These are phyloP conservation scores for Pogostemon cablin DNA, from an alignment of 257 asterid species.

Conservation along the genomic window DNA sequence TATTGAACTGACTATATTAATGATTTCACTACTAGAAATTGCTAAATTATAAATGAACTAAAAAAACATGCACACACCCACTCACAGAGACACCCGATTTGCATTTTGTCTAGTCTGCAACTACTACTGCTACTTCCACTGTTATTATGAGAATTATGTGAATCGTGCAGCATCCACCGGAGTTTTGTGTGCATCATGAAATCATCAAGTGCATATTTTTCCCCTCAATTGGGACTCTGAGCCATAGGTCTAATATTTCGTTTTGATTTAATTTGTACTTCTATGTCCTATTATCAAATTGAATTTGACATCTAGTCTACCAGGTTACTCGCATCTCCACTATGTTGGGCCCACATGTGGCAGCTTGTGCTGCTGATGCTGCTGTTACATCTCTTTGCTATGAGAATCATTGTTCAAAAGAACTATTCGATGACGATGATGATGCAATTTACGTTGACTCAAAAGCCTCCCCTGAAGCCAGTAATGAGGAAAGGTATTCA, in stretches of 20 bases:
- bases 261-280: too few species aligned
- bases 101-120: too few species aligned
- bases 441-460: conserved; percentile 41
- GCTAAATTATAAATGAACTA: too few species aligned
- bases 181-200: conserved; percentile 1
- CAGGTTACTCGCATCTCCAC: conserved; percentile 79
- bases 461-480: conserved; percentile 44
- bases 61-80: too few species aligned
- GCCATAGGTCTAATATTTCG: background rate
- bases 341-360: conserved; percentile 70
- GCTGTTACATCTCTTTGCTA: conserved; percentile 86
- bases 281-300: too few species aligned
- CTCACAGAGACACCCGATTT: too few species aligned
- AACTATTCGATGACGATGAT: conserved; percentile 60
- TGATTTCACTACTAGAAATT: background rate
- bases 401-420: conserved; percentile 85
- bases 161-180: background rate
- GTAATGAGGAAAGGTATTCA: conserved; percentile 54
- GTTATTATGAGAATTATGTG: conserved; percentile 1
- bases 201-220: background rate
- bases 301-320: conserved; percentile 33
- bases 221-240: background rate
- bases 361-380: conserved; percentile 90
- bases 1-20: background rate
- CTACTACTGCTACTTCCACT: background rate